Percentiles rank a stretch among this genome's conserved stretches.
These are phyloP conservation scores for Boeremia lycopersici DNA, from an alignment of 2,329 filamentous ascomycete genomes.

Conservation along the genomic window DNA sequence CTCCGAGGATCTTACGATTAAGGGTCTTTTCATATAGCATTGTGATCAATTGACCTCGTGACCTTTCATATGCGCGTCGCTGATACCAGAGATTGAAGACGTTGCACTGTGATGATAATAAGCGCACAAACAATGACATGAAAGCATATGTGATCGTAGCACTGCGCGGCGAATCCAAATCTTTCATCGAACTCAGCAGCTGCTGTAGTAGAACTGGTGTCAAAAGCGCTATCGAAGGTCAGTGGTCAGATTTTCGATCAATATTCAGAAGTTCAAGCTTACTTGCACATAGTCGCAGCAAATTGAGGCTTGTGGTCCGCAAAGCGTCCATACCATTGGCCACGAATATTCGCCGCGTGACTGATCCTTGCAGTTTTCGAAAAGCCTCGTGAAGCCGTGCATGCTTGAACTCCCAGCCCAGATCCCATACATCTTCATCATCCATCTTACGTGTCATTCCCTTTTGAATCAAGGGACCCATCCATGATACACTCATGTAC, in stretches of 20 bases:
- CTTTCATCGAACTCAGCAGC: constrained; percentile 70
- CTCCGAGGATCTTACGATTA: constrained; percentile 61
- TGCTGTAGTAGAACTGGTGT: constrained; percentile 74
- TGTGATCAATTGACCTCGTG: constrained; percentile 82
- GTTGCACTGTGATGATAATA: constrained; percentile 67
- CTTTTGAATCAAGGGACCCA: constrained; percentile 71
- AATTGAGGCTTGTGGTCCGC: constrained; percentile 67
- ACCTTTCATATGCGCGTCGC: constrained; percentile 82
- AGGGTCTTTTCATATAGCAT: constrained; percentile 83
- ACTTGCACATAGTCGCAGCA: constrained; percentile 67
- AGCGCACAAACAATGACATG: constrained; percentile 64
- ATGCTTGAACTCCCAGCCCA: constrained; percentile 84
- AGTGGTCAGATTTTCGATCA: background rate
- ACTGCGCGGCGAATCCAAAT: constrained; percentile 55
- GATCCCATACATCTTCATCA: constrained; percentile 79
- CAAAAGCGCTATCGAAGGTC: constrained; percentile 43
- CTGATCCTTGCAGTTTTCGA: constrained; percentile 71
- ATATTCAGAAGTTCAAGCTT: constrained; percentile 22
- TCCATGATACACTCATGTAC: constrained; percentile 86
- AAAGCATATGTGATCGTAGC: constrained; percentile 70
- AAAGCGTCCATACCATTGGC: constrained; percentile 82
- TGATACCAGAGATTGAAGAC: constrained; percentile 80
- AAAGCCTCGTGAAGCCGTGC: constrained; percentile 75
- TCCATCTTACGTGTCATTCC: constrained; percentile 71
- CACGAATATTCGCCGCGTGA: constrained; percentile 70